A percentile compares a stretch with the other conserved stretches of the same genome.
Conservation (phyloP, 257 asterid genomes). For the Fraxinus americana region DNA sequence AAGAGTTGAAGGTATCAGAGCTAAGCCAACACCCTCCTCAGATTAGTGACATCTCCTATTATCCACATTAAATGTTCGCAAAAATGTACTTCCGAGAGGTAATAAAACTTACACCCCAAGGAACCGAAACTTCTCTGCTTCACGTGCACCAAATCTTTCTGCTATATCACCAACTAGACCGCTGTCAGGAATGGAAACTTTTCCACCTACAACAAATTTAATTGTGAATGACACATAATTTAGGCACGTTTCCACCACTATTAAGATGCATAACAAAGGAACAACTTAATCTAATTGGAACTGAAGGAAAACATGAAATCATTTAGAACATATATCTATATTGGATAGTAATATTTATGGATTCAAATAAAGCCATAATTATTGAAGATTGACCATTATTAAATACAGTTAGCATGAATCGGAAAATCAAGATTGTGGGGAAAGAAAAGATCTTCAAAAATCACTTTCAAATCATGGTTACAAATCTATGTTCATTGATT, state of each 20-base stretch:
- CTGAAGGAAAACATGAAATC: too few relatives aligned
- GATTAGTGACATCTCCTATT: neutral
- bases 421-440: neutral
- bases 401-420: neutral
- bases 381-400: neutral
- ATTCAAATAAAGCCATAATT: neutral
- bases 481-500: neutral
- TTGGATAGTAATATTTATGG: neutral
- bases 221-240: slow-evolving; percentile 7
- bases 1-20: neutral
- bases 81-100: neutral
- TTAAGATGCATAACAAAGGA: too few relatives aligned
- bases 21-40: neutral
- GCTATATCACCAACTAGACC: slow-evolving; percentile 47
- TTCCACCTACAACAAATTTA: slow-evolving; percentile 48
- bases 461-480: neutral
- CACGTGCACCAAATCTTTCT: slow-evolving; percentile 73
- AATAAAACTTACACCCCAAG: slow-evolving; percentile 67
- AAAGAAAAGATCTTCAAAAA: neutral
- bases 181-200: slow-evolving; percentile 39
- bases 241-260: neutral
- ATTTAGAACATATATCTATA: too few relatives aligned
- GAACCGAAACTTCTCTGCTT: slow-evolving; percentile 65
- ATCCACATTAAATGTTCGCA: neutral
- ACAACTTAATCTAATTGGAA: too few relatives aligned